A percentile compares a stretch with the other conserved stretches of the same genome.
phyloP scores from a whole-genome alignment of 179 eudicot genomes.

The Heliamphora pulchella region DNA sequence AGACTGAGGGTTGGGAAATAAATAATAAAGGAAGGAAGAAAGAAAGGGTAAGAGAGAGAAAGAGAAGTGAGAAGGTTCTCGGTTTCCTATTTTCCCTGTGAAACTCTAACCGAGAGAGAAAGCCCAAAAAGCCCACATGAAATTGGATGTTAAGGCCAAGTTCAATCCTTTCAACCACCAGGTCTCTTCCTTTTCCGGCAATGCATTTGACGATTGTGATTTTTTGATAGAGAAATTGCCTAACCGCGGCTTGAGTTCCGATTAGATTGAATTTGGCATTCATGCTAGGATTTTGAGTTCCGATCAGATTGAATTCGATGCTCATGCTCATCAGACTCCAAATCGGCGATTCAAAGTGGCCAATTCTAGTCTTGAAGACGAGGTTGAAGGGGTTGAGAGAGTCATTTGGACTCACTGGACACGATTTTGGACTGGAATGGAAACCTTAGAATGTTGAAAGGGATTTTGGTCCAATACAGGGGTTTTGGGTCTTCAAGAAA shows the following conservation, averaged over 20 bases:
- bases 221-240: slow-evolving; percentile 69
- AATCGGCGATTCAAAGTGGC: slow-evolving; percentile 60
- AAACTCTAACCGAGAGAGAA: slow-evolving; percentile 27
- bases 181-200: no score
- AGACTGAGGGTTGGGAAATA: slow-evolving; percentile 1
- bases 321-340: slow-evolving; percentile 69
- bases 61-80: slow-evolving; percentile 24
- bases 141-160: background rate
- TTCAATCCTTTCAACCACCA: no score
- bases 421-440: slow-evolving; percentile 66
- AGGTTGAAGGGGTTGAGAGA: slow-evolving; percentile 54
- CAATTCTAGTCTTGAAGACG: slow-evolving; percentile 61
- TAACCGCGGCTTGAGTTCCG: slow-evolving; percentile 51
- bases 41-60: background rate
- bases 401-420: slow-evolving; percentile 72
- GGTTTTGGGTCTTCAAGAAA: slow-evolving; percentile 81
- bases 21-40: slow-evolving; percentile 2
- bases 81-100: slow-evolving; percentile 28
- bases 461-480: slow-evolving; percentile 59
- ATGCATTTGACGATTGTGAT: slow-evolving; percentile 34
- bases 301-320: slow-evolving; percentile 57
- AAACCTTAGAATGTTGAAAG: slow-evolving; percentile 47
- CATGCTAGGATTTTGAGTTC: slow-evolving; percentile 45
- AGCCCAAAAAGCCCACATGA: slow-evolving; percentile 36
- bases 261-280: slow-evolving; percentile 24